Conservation (phyloP, 169 alveolate genomes). For the Plasmodium gaboni region DNA sequence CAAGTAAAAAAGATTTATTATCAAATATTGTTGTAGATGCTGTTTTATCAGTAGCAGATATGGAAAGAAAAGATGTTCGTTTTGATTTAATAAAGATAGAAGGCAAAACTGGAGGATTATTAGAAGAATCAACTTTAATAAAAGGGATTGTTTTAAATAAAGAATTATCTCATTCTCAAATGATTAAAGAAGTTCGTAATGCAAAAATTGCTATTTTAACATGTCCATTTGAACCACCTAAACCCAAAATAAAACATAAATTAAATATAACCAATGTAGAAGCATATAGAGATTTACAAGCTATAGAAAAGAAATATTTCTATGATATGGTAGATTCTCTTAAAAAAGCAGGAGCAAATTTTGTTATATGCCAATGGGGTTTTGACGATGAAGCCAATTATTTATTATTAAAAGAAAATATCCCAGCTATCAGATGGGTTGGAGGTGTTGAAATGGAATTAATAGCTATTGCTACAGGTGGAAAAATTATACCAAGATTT, state of each 20-base stretch:
- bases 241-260: slow-evolving; percentile 99
- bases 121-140: slow-evolving; percentile 96
- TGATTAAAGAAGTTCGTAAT: slow-evolving; percentile 94
- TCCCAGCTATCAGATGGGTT: slow-evolving; percentile 99
- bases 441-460: slow-evolving; percentile 99
- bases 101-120: slow-evolving; percentile 97
- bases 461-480: slow-evolving; percentile 99
- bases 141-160: slow-evolving; percentile 98
- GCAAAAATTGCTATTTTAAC: slow-evolving; percentile 98
- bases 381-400: slow-evolving; percentile 99
- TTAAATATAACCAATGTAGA: slow-evolving; percentile 97
- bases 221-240: slow-evolving; percentile 99
- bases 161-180: slow-evolving; percentile 99
- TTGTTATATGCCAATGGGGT: slow-evolving; percentile 99
- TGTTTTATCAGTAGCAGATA: slow-evolving; percentile 97
- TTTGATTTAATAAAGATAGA: slow-evolving; percentile 97
- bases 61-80: slow-evolving; percentile 97
- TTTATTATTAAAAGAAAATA: slow-evolving; percentile 88
- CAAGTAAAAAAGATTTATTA: slow-evolving; percentile 92
- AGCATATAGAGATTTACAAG: slow-evolving; percentile 95
- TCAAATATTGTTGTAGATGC: slow-evolving; percentile 98
- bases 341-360: slow-evolving; percentile 97
- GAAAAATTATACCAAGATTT: slow-evolving; percentile 97
- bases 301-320: slow-evolving; percentile 94
- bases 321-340: slow-evolving; percentile 95